phyloP scores from a whole-genome alignment of 2,329 filamentous ascomycete genomes.

The Exophiala sideris region DNA sequence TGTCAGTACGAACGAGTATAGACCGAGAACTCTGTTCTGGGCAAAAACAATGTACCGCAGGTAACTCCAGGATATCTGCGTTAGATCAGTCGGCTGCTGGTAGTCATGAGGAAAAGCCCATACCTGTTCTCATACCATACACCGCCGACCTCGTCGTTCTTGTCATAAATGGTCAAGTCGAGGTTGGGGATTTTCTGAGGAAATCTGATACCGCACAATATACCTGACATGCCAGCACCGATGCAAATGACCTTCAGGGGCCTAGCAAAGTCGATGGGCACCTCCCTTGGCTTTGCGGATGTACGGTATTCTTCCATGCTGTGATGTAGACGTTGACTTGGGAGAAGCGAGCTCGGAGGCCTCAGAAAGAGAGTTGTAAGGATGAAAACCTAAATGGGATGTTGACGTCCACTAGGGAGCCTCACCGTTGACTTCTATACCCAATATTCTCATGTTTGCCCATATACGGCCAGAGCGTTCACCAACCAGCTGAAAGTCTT shows the following conservation, averaged over 20 bases:
- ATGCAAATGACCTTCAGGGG: constrained; percentile 29
- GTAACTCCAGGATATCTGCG: constrained; percentile 2
- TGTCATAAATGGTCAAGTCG: constrained; percentile 27
- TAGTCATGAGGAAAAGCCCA: constrained; percentile 2
- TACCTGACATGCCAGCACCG: constrained; percentile 40
- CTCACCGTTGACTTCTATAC: too few relatives aligned
- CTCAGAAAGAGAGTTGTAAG: too few relatives aligned
- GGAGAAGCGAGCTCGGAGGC: too few relatives aligned
- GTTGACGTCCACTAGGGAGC: too few relatives aligned
- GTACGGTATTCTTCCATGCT: neutral
- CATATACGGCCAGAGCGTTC: too few relatives aligned
- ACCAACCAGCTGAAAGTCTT: too few relatives aligned
- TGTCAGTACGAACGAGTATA: neutral
- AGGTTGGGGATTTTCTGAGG: constrained; percentile 17
- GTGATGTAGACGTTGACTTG: neutral
- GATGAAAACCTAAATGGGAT: too few relatives aligned
- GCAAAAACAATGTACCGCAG: too few relatives aligned
- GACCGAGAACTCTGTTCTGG: too few relatives aligned
- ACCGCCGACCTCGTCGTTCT: constrained; percentile 31
- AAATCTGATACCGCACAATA: constrained; percentile 35
- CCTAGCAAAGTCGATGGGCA: neutral
- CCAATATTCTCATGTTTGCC: too few relatives aligned
- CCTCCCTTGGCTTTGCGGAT: neutral
- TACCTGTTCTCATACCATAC: constrained; percentile 33
- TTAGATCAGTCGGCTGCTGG: neutral